Evolutionary conservation across 257 asterid species (phyloP), one percentile per base, ranked within the genome.

Genomic region (Osmanthus fragrans): DNA sequence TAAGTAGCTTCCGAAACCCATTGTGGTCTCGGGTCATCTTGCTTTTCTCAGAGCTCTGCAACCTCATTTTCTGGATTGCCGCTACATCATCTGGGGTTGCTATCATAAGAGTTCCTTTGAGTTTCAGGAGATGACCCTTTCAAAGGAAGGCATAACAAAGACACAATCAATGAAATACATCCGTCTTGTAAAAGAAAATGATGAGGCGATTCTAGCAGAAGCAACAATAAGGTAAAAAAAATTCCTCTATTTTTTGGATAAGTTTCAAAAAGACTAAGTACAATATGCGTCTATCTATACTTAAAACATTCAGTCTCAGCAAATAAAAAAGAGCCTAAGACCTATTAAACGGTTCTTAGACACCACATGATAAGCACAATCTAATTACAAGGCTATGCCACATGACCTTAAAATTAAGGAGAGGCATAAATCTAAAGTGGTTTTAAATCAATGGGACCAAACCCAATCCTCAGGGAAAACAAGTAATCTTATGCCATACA

Each of bases 1-100:
- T 82, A 79, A 95, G 91, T 82, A 95, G 90, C 84, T 90, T 90
- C 77, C 96, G 80, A 85, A 88, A 88, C 58, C 96, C 96, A 75
- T 90, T 96, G 70, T 91, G 93, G 81, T 96, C 99, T 72, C 98
- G 90, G 37, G 99, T 92, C 98, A 96, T 89, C 88, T 96, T 96
- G 88, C 85, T 91, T 81, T 89, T 93, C 85, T 81, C 97, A 77
- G 97, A 90, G 86, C 97, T 93, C 68, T 90, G 90, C 81, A 96
- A 71, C 86, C 98, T 88, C 83, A 93, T 81, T 77, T 80, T 88
- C 81, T 87, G 99, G 82, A 95, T 88, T 76, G 93, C 92, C 80
- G 88, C 97, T 86, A 96, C 77, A 74, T 96, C 98, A 81, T 93
- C 98, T 64, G 97, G 94, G 32, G 91, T 90, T 54, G 98, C 99